phyloP scores from a whole-genome alignment of 495 filamentous ascomycete species.

The Barbatosphaeria neglecta region DNA sequence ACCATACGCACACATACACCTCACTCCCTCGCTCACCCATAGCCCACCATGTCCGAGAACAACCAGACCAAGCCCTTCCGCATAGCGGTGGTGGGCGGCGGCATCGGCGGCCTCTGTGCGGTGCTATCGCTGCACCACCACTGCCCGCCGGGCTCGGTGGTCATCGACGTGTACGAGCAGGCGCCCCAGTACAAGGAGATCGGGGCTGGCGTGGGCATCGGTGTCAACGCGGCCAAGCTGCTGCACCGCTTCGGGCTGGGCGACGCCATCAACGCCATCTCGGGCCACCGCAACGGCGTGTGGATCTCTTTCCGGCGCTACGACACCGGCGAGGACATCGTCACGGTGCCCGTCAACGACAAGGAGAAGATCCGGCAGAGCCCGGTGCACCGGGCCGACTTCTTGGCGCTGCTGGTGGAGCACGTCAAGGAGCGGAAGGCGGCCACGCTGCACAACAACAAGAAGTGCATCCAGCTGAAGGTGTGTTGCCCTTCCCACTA shows the following conservation, averaged over 20 bases:
- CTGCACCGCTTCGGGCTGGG: constrained; percentile 11
- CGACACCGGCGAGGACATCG: constrained; percentile 18
- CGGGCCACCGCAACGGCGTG: constrained; percentile 17
- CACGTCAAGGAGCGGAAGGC: constrained; percentile 12
- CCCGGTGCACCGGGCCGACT: constrained; percentile 17
- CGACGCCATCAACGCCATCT: constrained; percentile 13
- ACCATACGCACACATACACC: too few species aligned
- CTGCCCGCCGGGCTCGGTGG: constrained; percentile 7
- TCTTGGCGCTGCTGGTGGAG: constrained; percentile 14
- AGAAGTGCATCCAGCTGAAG: constrained; percentile 6
- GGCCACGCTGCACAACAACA: constrained; percentile 18
- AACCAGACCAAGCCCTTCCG: constrained; percentile 7
- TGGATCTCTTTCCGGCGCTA: constrained; percentile 23
- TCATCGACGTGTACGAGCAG: constrained; percentile 17
- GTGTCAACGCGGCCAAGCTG: constrained; percentile 38
- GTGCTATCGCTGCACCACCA: constrained; percentile 20
- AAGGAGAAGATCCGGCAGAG: constrained; percentile 9
- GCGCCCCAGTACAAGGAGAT: constrained; percentile 18
- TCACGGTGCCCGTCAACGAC: constrained; percentile 16
- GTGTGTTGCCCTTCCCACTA: not conserved
- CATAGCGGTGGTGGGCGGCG: constrained; percentile 21
- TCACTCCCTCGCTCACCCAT: not conserved
- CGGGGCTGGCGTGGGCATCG: constrained; percentile 29
- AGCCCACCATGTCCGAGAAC: not conserved
- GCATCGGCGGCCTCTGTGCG: constrained; percentile 18